Conservation (phyloP, 768 basidiomycete genomes). For the Auricularia sp. region DNA sequence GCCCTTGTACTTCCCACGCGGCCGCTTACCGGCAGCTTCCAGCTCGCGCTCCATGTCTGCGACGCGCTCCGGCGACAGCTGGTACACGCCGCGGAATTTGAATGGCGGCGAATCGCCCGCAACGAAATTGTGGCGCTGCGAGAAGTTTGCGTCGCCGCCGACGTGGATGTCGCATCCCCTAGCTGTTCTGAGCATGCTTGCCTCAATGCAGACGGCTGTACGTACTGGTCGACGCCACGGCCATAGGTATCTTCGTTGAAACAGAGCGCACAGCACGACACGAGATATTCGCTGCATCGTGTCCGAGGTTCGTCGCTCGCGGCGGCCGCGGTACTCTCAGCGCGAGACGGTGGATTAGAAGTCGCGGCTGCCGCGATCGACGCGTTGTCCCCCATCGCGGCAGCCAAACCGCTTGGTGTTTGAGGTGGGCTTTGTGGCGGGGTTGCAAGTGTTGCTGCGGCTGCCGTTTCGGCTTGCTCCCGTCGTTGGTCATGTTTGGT, state of each 20-base stretch:
- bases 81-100: constrained; percentile 22
- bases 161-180: constrained; percentile 30
- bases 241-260: constrained; percentile 21
- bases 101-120: constrained; percentile 24
- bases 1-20: constrained; percentile 4
- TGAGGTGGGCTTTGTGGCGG: too few species aligned
- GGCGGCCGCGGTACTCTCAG: background rate
- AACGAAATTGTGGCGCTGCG: constrained; percentile 23
- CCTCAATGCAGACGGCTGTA: too few species aligned
- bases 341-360: background rate
- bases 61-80: constrained; percentile 23
- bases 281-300: constrained; percentile 14
- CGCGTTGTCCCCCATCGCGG: too few species aligned
- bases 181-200: too few species aligned
- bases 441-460: too few species aligned
- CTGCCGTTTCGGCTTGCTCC: too few species aligned
- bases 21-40: constrained; percentile 15
- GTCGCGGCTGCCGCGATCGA: too few species aligned
- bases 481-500: too few species aligned
- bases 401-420: too few species aligned
- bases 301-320: background rate
- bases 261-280: constrained; percentile 24
- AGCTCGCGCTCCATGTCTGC: constrained; percentile 17
- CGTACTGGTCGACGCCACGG: constrained; percentile 9
- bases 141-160: constrained; percentile 29